Conservation (phyloP, 108 stramenopile genomes). For the Epipyxis sp. region DNA sequence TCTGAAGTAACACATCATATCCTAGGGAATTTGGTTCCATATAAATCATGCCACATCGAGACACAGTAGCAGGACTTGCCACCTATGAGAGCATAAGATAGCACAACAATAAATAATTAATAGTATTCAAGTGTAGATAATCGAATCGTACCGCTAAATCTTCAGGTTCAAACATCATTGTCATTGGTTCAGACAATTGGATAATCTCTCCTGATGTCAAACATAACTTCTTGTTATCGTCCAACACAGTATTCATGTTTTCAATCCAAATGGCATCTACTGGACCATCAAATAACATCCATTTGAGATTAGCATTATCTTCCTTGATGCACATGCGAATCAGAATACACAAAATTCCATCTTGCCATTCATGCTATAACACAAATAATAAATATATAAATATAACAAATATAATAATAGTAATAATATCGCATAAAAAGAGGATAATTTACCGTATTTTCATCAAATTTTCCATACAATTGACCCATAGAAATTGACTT, state of each 20-base stretch:
- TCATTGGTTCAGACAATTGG: constrained; percentile 57
- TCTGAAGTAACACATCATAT: constrained; percentile 50
- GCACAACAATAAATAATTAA: too few species aligned
- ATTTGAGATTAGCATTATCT: constrained; percentile 48
- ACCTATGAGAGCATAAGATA: too few species aligned
- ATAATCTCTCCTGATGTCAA: constrained; percentile 64
- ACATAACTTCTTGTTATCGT: constrained; percentile 61
- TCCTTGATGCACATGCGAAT: constrained; percentile 55
- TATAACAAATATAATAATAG: not conserved
- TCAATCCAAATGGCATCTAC: constrained; percentile 69
- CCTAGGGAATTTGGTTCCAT: constrained; percentile 62
- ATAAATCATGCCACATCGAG: constrained; percentile 64
- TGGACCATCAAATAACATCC: constrained; percentile 65
- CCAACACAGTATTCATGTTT: constrained; percentile 67
- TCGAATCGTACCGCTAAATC: constrained; percentile 61
- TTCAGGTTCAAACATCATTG: constrained; percentile 67
- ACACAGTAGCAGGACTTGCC: constrained; percentile 63
- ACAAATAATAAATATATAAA: not conserved
- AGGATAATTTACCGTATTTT: constrained; percentile 41
- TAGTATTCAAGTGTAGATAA: too few species aligned
- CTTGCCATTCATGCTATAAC: constrained; percentile 58
- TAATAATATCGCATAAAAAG: not conserved
- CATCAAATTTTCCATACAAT: constrained; percentile 63
- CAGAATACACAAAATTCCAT: constrained; percentile 56
- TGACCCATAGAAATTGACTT: constrained; percentile 67